Conservation (phyloP, 208 protist genomes). For the Leptomonas pyrrhocoris region DNA sequence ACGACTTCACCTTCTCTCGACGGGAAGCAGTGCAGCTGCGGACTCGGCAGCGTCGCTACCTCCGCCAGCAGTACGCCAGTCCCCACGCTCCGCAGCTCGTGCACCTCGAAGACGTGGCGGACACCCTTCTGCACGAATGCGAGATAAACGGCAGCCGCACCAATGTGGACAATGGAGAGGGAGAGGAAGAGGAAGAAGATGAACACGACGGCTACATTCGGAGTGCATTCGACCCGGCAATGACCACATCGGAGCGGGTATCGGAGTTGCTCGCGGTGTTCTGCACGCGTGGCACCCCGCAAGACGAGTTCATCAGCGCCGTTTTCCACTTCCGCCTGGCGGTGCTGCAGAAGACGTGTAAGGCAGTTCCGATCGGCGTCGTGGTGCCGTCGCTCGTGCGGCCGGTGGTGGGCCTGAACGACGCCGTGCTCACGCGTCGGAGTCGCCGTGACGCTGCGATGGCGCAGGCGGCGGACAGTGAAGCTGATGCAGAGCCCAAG, state of each 20-base stretch:
- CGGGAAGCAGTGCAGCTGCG: constrained; percentile 8
- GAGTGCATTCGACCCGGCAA: background rate
- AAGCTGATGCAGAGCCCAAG: background rate
- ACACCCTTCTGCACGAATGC: constrained; percentile 6
- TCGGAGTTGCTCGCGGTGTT: constrained; percentile 10
- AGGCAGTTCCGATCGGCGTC: constrained; percentile 11
- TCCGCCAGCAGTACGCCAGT: constrained; percentile 15
- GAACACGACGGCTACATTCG: background rate
- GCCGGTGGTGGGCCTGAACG: background rate
- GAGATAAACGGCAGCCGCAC: background rate
- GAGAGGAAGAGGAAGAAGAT: background rate
- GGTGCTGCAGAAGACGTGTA: constrained; percentile 20
- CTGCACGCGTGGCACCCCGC: constrained; percentile 22
- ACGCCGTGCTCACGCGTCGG: background rate
- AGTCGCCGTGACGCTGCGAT: background rate
- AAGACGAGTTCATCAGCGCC: constrained; percentile 23
- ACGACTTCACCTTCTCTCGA: constrained; percentile 16
- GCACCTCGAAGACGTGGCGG: background rate
- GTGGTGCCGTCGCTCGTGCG: constrained; percentile 26
- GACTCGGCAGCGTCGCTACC: constrained; percentile 10
- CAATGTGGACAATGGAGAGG: background rate
- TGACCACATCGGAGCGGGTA: background rate
- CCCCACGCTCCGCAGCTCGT: constrained; percentile 23
- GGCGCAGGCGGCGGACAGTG: background rate
- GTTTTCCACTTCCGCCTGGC: constrained; percentile 27